A percentile compares a stretch with the other conserved stretches of the same genome.
Evolutionary conservation across 495 filamentous ascomycete genomes (phyloP).

Genomic region (Tuber borchii): DNA sequence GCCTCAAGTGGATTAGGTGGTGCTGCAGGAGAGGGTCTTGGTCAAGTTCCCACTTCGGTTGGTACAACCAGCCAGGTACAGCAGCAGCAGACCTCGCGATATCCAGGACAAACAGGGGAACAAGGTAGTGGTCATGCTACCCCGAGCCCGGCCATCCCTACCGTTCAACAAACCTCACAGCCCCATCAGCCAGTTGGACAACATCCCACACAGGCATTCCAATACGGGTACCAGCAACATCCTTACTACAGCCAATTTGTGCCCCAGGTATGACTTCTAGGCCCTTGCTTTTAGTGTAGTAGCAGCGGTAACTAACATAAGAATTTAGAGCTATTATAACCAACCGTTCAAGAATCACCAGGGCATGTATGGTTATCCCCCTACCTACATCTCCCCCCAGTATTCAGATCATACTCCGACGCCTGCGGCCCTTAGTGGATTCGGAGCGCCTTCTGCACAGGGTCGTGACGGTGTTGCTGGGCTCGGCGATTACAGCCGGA

Average conservation of each 20-base stretch:
- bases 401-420: constrained; percentile 39
- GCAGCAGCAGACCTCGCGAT: constrained; percentile 57
- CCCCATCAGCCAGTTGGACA: constrained; percentile 39
- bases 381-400: constrained; percentile 37
- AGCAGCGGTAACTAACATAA: constrained; percentile 8
- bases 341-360: constrained; percentile 41
- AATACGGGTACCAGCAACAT: constrained; percentile 38
- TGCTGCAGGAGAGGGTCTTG: constrained; percentile 62
- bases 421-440: constrained; percentile 37
- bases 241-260: constrained; percentile 40
- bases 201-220: constrained; percentile 39
- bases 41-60: constrained; percentile 64
- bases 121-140: constrained; percentile 83
- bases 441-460: constrained; percentile 40
- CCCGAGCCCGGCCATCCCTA: constrained; percentile 70
- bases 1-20: constrained; percentile 69
- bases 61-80: constrained; percentile 47
- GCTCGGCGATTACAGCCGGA: constrained; percentile 36
- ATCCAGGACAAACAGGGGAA: constrained; percentile 57
- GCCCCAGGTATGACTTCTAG: constrained; percentile 30
- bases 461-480: constrained; percentile 34
- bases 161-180: constrained; percentile 50
- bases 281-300: not conserved
- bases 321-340: constrained; percentile 34
- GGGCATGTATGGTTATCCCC: constrained; percentile 41